These are phyloP conservation scores for Penicillium psychrosexuale DNA, from an alignment of 2,329 filamentous ascomycete species.

Conservation along the genomic window DNA sequence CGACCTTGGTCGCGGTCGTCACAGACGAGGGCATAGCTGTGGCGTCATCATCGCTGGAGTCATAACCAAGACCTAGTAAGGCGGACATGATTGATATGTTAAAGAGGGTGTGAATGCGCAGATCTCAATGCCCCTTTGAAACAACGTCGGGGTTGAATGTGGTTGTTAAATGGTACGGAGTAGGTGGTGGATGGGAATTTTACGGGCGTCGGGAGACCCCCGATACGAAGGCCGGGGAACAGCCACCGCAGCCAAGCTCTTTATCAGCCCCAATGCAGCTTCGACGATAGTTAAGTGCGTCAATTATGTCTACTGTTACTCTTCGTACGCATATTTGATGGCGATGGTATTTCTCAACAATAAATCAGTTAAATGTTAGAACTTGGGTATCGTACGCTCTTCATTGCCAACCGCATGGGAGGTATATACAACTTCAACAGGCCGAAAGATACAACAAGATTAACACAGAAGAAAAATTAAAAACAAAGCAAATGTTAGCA, in stretches of 20 bases:
- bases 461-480: slow-evolving; percentile 24
- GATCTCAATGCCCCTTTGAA: slow-evolving; percentile 1
- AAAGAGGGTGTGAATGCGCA: not conserved
- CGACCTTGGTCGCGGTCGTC: slow-evolving; percentile 38
- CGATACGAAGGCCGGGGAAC: slow-evolving; percentile 22
- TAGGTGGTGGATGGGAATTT: slow-evolving; percentile 27
- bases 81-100: slow-evolving; percentile 37
- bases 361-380: slow-evolving; percentile 13
- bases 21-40: slow-evolving; percentile 24
- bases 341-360: not conserved
- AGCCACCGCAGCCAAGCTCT: not conserved
- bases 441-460: slow-evolving; percentile 23
- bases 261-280: not conserved
- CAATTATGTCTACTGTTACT: not conserved
- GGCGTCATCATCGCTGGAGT: slow-evolving; percentile 50
- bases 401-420: slow-evolving; percentile 37
- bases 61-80: slow-evolving; percentile 45
- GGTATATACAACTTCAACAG: slow-evolving; percentile 39
- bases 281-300: not conserved
- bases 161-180: slow-evolving; percentile 3
- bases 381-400: slow-evolving; percentile 39
- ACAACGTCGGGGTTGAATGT: slow-evolving; percentile 4
- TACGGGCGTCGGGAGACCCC: slow-evolving; percentile 30
- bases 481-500: slow-evolving; percentile 20
- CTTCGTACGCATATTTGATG: not conserved